phyloP scores from a whole-genome alignment of 306 rosid genomes.

The Begonia loranthoides region DNA sequence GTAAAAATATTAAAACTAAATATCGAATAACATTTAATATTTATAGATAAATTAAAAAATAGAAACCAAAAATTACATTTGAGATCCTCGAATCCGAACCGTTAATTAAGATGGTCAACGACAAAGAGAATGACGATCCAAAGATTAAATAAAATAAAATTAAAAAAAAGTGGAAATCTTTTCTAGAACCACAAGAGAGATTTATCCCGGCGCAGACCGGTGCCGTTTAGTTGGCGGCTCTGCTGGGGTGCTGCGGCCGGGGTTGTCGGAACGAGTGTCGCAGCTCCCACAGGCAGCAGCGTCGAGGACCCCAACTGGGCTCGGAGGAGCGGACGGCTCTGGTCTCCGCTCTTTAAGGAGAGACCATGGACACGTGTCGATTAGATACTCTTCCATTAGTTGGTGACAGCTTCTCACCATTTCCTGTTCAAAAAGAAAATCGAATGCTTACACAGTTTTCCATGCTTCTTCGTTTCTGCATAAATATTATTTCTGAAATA shows the following conservation, averaged over 20 bases:
- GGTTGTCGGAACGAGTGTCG: constrained; percentile 36
- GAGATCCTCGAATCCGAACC: constrained; percentile 19
- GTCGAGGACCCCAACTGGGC: constrained; percentile 68
- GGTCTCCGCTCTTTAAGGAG: constrained; percentile 10
- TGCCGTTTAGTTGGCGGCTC: constrained; percentile 24
- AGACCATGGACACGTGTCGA: constrained; percentile 44
- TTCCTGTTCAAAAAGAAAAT: constrained; percentile 33
- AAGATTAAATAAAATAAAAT: constrained; percentile 6
- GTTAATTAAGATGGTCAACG: constrained; percentile 16
- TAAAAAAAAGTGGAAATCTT: constrained; percentile 5
- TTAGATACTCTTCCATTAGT: constrained; percentile 53
- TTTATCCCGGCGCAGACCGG: constrained; percentile 25
- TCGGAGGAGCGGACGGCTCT: constrained; percentile 29
- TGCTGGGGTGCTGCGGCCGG: constrained; percentile 11
- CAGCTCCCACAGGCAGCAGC: too few relatives aligned
- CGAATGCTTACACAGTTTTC: constrained; percentile 17
- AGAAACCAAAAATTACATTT: constrained; percentile 1
- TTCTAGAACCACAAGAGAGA: constrained; percentile 2
- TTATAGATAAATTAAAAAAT: not conserved
- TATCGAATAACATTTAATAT: not conserved
- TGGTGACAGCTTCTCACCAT: constrained; percentile 74
- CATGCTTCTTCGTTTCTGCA: constrained; percentile 10
- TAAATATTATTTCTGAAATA: not conserved
- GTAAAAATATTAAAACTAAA: not conserved
- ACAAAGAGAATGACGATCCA: constrained; percentile 11